A percentile compares a stretch with the other conserved stretches of the same genome.
Conservation (phyloP, 108 stramenopile genomes). For the Fistulifera solaris region DNA sequence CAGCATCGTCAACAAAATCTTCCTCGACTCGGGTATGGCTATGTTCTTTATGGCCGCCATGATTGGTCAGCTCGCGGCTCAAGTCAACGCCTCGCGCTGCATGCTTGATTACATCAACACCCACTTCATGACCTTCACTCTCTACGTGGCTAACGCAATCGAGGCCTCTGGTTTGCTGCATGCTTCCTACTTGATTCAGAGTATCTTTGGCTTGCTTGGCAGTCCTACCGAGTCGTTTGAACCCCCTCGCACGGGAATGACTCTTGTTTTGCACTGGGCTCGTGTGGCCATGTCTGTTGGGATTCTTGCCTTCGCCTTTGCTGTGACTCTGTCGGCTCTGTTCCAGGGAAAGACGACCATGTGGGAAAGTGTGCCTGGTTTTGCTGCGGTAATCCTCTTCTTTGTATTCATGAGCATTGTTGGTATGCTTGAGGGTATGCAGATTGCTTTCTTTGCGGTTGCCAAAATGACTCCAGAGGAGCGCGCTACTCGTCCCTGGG, state of each 20-base stretch:
- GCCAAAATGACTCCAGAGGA: conserved; percentile 48
- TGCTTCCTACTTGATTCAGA: conserved; percentile 37
- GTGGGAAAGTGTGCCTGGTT: conserved; percentile 30
- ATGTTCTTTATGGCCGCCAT: conserved; percentile 63
- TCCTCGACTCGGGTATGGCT: conserved; percentile 66
- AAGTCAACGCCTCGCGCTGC: conserved; percentile 70
- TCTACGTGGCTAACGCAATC: conserved; percentile 36
- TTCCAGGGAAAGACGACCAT: conserved; percentile 53
- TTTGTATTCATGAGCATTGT: conserved; percentile 61
- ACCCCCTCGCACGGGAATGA: conserved; percentile 27
- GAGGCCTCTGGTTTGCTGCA: conserved; percentile 47
- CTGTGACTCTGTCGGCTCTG: conserved; percentile 56
- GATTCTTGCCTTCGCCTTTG: conserved; percentile 55
- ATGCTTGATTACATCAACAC: conserved; percentile 76
- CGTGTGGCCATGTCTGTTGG: conserved; percentile 52
- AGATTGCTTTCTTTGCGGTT: conserved; percentile 80
- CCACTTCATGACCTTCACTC: conserved; percentile 37
- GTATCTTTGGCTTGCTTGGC: conserved; percentile 27
- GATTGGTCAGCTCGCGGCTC: conserved; percentile 71
- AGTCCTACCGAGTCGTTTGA: conserved; percentile 67
- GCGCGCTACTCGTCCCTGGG: conserved; percentile 34
- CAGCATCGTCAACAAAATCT: conserved; percentile 38
- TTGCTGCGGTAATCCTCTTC: conserved; percentile 52
- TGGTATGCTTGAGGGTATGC: conserved; percentile 82
- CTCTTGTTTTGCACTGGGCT: conserved; percentile 53